Conservation (phyloP, 2,329 filamentous ascomycete species). For the Fusarium decemcellulare region DNA sequence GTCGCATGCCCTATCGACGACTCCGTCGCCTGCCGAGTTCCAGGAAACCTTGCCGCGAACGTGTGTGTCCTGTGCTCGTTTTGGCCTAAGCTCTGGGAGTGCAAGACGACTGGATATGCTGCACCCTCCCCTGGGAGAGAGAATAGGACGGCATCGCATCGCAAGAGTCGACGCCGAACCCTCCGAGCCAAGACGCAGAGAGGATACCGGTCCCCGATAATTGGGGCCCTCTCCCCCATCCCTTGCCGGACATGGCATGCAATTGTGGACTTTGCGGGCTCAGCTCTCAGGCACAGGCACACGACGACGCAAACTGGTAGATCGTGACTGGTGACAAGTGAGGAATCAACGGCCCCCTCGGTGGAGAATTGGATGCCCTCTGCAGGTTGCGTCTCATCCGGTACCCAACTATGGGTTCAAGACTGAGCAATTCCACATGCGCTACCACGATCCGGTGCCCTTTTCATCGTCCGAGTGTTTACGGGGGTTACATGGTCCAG, state of each 20-base stretch:
- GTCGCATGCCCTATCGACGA: background rate
- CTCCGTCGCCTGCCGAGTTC: background rate
- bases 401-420: background rate
- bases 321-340: slow-evolving; percentile 10
- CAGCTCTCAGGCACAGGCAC: too few relatives aligned
- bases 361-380: background rate
- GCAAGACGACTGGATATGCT: background rate
- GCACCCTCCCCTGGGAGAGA: background rate
- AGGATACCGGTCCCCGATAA: background rate
- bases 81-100: slow-evolving; percentile 4
- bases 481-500: slow-evolving; percentile 1
- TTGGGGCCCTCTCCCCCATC: background rate
- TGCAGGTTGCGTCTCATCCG: slow-evolving; percentile 8
- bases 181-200: background rate
- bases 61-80: background rate
- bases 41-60: background rate
- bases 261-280: too few relatives aligned
- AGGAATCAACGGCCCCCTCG: background rate
- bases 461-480: slow-evolving; percentile 1
- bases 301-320: background rate
- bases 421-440: background rate
- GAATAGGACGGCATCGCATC: background rate
- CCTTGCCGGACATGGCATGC: background rate
- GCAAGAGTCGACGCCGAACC: background rate
- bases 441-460: background rate